phyloP scores from a whole-genome alignment of 2,329 filamentous ascomycete species.

The Xylaria hypoxylon region DNA sequence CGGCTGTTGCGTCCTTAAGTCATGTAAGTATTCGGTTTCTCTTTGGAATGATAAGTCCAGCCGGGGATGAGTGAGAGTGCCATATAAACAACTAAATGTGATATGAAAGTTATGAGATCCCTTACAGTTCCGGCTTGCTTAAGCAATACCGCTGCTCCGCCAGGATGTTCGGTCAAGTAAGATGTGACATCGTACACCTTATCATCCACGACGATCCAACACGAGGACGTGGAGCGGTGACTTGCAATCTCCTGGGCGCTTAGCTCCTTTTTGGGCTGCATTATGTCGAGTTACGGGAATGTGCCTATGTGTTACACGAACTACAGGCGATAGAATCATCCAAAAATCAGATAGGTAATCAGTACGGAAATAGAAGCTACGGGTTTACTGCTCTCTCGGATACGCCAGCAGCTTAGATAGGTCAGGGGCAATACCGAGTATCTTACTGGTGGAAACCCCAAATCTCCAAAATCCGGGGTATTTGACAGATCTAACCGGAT shows the following conservation, averaged over 20 bases:
- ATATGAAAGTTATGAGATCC: background rate
- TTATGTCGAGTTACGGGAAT: background rate
- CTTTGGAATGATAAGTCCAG: too few relatives aligned
- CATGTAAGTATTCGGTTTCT: slow-evolving; percentile 13
- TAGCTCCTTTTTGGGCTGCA: slow-evolving; percentile 35
- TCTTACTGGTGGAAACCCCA: background rate
- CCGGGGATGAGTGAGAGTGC: background rate
- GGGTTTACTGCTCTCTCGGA: too few relatives aligned
- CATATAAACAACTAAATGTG: background rate
- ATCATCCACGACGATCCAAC: slow-evolving; percentile 53
- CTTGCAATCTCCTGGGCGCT: slow-evolving; percentile 52
- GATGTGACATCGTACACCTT: slow-evolving; percentile 55
- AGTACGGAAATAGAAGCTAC: background rate
- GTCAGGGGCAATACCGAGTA: too few relatives aligned
- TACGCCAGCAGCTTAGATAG: too few relatives aligned
- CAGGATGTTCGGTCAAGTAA: slow-evolving; percentile 52
- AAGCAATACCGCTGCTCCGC: slow-evolving; percentile 49
- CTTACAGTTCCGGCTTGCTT: slow-evolving; percentile 50
- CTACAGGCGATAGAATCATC: background rate
- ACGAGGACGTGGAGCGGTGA: slow-evolving; percentile 52
- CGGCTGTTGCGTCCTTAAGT: slow-evolving; percentile 49
- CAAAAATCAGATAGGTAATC: background rate
- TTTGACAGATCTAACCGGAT: too few relatives aligned
- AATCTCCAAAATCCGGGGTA: slow-evolving; percentile 10
- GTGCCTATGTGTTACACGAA: background rate